Evolutionary conservation across 495 filamentous ascomycete species (phyloP).

Genomic region (Penicillium goetzii): DNA sequence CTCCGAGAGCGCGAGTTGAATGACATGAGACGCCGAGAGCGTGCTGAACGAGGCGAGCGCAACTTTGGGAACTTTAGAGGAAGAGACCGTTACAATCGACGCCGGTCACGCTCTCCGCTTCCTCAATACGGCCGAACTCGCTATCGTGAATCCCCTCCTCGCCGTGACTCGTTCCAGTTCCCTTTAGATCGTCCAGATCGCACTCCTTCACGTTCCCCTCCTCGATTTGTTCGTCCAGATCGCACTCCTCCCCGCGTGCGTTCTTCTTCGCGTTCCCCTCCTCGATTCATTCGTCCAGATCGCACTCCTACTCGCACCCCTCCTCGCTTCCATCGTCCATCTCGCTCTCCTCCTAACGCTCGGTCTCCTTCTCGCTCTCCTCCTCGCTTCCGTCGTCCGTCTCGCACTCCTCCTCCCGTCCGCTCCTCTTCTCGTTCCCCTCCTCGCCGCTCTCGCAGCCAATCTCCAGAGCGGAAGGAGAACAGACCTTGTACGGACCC

Average conservation of each 20-base stretch:
- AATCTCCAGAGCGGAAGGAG: slow-evolving; percentile 41
- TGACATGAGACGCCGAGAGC: slow-evolving; percentile 71
- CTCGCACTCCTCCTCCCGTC: neutral
- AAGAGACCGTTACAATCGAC: slow-evolving; percentile 53
- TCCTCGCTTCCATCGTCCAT: neutral
- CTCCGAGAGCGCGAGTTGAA: slow-evolving; percentile 63
- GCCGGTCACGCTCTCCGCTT: slow-evolving; percentile 67
- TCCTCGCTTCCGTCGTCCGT: neutral
- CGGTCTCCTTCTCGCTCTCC: neutral
- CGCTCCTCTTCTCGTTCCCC: neutral
- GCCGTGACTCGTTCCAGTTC: slow-evolving; percentile 57
- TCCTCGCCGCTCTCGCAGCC: slow-evolving; percentile 34
- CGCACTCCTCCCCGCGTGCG: slow-evolving; percentile 43
- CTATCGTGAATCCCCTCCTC: slow-evolving; percentile 54
- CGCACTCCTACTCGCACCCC: slow-evolving; percentile 8
- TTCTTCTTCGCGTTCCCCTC: slow-evolving; percentile 38
- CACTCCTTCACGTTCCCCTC: slow-evolving; percentile 43
- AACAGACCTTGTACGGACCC: slow-evolving; percentile 48
- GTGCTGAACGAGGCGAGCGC: slow-evolving; percentile 66
- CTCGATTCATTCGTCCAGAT: slow-evolving; percentile 14
- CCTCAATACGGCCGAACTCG: slow-evolving; percentile 57
- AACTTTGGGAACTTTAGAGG: slow-evolving; percentile 57
- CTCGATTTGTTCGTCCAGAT: slow-evolving; percentile 35
- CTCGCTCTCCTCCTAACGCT: neutral
- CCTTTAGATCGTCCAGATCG: slow-evolving; percentile 49